Conservation (phyloP, 495 filamentous ascomycete genomes). For the Aspergillus hancockii region DNA sequence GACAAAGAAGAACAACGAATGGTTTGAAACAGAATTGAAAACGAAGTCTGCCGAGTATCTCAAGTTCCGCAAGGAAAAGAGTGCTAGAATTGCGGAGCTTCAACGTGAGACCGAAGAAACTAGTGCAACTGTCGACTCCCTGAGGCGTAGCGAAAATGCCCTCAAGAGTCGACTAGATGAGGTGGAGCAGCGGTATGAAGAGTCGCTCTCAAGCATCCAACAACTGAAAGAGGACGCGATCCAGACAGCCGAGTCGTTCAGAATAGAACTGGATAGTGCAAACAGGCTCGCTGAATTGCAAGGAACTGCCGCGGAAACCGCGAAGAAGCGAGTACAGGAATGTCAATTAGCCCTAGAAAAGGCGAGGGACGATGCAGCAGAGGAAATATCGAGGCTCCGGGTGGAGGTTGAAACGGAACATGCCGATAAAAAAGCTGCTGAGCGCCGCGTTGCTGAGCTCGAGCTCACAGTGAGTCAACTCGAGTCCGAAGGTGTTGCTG, state of each 20-base stretch:
- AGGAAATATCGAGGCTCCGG: slow-evolving; percentile 74
- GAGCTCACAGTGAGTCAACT: slow-evolving; percentile 71
- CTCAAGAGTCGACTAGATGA: slow-evolving; percentile 81
- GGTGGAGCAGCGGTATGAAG: slow-evolving; percentile 80
- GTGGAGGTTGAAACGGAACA: slow-evolving; percentile 83
- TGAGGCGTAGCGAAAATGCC: slow-evolving; percentile 75
- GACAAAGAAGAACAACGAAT: slow-evolving; percentile 85
- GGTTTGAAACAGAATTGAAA: slow-evolving; percentile 86
- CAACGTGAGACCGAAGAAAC: slow-evolving; percentile 87
- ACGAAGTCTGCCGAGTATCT: slow-evolving; percentile 81
- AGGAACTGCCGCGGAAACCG: slow-evolving; percentile 76
- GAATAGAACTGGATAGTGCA: slow-evolving; percentile 76
- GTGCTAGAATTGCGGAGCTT: slow-evolving; percentile 78
- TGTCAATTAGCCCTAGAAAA: slow-evolving; percentile 76
- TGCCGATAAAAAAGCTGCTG: slow-evolving; percentile 65
- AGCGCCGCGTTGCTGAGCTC: slow-evolving; percentile 71
- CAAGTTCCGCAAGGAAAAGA: slow-evolving; percentile 94
- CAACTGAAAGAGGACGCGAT: slow-evolving; percentile 80
- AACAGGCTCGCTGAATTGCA: slow-evolving; percentile 83
- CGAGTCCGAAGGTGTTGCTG: slow-evolving; percentile 47
- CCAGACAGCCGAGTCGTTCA: slow-evolving; percentile 75
- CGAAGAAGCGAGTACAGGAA: slow-evolving; percentile 78
- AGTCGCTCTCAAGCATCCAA: slow-evolving; percentile 76
- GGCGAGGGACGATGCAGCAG: slow-evolving; percentile 75
- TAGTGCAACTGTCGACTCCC: slow-evolving; percentile 68